Conservation (phyloP, 768 basidiomycete genomes). For the Rhizopogon salebrosus region DNA sequence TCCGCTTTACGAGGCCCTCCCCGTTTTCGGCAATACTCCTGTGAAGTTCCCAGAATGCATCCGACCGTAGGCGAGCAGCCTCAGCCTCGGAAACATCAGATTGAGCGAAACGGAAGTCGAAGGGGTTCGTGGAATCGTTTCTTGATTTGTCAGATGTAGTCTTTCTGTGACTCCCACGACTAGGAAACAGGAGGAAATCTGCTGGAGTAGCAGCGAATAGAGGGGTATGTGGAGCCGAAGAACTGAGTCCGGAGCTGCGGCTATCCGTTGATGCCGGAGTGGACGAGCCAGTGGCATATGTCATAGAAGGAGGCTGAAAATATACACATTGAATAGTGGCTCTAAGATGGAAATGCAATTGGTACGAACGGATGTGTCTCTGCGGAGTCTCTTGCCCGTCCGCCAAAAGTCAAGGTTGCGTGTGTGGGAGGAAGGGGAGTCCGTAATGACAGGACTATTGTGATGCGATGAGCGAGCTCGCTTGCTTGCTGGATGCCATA, state of each 20-base stretch:
- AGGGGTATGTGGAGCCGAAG: constrained; percentile 27
- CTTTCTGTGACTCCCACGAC: constrained; percentile 10
- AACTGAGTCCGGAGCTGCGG: constrained; percentile 15
- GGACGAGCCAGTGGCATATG: constrained; percentile 21
- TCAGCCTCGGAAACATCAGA: constrained; percentile 22
- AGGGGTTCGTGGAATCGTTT: constrained; percentile 18
- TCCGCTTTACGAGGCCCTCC: constrained; percentile 63
- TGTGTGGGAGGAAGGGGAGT: constrained; percentile 34
- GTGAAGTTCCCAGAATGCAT: constrained; percentile 62
- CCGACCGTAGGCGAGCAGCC: constrained; percentile 46
- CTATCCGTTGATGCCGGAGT: constrained; percentile 26
- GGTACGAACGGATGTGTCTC: constrained; percentile 40
- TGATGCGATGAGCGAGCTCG: constrained; percentile 40
- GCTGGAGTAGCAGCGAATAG: constrained; percentile 43
- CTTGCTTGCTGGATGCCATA: constrained; percentile 43
- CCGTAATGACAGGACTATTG: constrained; percentile 28
- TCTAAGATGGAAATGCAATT: constrained; percentile 2
- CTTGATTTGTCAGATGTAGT: constrained; percentile 5
- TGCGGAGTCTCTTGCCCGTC: constrained; percentile 49
- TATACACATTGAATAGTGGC: constrained; percentile 4
- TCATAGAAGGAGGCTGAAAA: constrained; percentile 11
- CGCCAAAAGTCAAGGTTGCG: constrained; percentile 52
- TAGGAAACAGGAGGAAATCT: constrained; percentile 43
- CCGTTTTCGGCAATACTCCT: constrained; percentile 58
- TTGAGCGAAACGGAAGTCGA: constrained; percentile 15